Evolutionary conservation across 129 eudicot species (phyloP).

Genomic region (Flaveria linearis): DNA sequence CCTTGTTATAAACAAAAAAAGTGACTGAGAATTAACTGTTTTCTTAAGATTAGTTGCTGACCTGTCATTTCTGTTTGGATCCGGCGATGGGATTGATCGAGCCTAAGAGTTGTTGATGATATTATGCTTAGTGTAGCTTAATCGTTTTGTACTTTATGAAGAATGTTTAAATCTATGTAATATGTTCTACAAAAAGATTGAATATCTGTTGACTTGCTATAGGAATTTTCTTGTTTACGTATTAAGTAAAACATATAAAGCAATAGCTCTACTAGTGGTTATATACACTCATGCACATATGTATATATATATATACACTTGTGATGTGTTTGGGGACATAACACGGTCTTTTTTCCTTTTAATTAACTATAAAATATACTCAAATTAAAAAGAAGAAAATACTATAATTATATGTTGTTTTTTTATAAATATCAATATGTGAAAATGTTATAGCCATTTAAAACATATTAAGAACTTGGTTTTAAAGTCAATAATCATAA

Average conservation of each 20-base stretch:
- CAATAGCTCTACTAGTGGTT: no score
- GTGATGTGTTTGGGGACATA: no score
- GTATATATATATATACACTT: no score
- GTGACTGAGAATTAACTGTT: not conserved
- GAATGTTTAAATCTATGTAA: not conserved
- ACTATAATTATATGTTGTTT: no score
- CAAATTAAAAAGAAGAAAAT: no score
- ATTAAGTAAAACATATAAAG: not conserved
- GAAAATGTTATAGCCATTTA: no score
- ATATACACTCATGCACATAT: no score
- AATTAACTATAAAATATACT: no score
- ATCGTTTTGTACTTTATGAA: slow-evolving; percentile 19
- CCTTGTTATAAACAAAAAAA: slow-evolving; percentile 19
- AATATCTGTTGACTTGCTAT: not conserved
- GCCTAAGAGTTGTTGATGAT: slow-evolving; percentile 13
- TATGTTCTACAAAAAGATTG: not conserved
- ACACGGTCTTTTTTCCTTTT: no score
- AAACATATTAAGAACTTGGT: no score
- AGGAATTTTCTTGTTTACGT: not conserved
- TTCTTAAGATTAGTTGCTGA: slow-evolving; percentile 23
- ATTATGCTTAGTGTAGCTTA: slow-evolving; percentile 2
- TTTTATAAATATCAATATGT: no score
- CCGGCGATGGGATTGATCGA: slow-evolving; percentile 18
- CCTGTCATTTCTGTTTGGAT: slow-evolving; percentile 25
- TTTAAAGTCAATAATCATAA: no score